Percentiles rank a stretch among this genome's conserved stretches.
Conservation (phyloP, 2,329 filamentous ascomycete species). For the Fusarium tricinctum region DNA sequence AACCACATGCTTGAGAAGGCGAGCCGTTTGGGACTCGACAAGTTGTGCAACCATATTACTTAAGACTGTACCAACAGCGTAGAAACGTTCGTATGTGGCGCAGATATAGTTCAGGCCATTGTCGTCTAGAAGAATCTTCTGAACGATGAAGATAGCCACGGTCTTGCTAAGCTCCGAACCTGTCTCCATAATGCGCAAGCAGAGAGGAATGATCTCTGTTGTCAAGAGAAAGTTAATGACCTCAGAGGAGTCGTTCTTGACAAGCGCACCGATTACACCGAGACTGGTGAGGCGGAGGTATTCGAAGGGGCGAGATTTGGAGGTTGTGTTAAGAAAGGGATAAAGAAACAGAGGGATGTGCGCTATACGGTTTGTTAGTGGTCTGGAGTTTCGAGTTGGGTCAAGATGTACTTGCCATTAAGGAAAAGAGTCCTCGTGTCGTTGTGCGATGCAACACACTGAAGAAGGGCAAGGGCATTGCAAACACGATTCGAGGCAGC, state of each 20-base stretch:
- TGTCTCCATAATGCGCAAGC: constrained; percentile 98
- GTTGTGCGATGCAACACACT: constrained; percentile 97
- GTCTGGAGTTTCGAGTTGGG: neutral
- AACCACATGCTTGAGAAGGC: constrained; percentile 96
- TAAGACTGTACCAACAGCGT: constrained; percentile 95
- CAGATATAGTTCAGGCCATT: constrained; percentile 98
- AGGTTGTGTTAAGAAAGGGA: constrained; percentile 98
- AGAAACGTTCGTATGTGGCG: constrained; percentile 98
- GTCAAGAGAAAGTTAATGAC: constrained; percentile 99
- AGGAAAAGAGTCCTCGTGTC: constrained; percentile 95
- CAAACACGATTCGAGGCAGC: constrained; percentile 98
- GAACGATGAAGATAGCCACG: constrained; percentile 98
- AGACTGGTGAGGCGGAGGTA: constrained; percentile 96
- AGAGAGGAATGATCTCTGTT: constrained; percentile 97
- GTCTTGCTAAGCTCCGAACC: constrained; percentile 98
- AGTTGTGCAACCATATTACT: constrained; percentile 99
- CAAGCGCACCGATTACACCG: constrained; percentile 94
- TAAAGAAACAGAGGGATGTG: constrained; percentile 98
- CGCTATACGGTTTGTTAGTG: constrained; percentile 66
- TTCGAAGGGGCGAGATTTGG: constrained; percentile 96
- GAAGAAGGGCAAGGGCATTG: constrained; percentile 93
- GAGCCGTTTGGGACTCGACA: constrained; percentile 96
- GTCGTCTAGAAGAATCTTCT: constrained; percentile 97
- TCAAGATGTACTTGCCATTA: constrained; percentile 74
- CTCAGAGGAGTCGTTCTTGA: constrained; percentile 98